Evolutionary conservation across 2,329 filamentous ascomycete species (phyloP), one percentile per base, ranked within the genome.

Genomic region (Claviceps quebecensis): DNA sequence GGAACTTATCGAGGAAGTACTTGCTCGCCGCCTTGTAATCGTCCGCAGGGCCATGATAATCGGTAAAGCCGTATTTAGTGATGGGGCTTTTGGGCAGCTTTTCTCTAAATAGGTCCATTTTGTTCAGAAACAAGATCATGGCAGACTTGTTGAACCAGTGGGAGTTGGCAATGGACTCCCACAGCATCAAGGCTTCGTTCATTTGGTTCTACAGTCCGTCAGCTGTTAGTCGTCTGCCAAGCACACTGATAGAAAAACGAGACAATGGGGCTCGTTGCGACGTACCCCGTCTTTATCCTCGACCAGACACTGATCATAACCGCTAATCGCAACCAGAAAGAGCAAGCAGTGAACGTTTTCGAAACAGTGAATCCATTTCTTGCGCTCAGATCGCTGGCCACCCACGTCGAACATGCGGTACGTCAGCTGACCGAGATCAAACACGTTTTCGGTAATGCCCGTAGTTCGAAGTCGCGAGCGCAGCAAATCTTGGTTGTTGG

Each of bases 331-430:
- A 49, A 95, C 91, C 58, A 97, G 78, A 70, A 97, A 97, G 41
- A 97, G 74, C 50, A 97, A 75, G 59, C 87, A 90, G 63, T 93
- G 89, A 56, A 95, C 89, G 57, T 93, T 93, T 66, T 95, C 89
- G 65, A 95, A 95, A 74, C 90, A 95, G 74, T 96, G 90, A 61
- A 96, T 96, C 90, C 90, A 96, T 81, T 96, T 96, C 85, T 96
- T 96, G 67, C 90, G 84, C 72, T 96, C 90, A 6, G 88, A 95
- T 67, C 90, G 81, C 71, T 95, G 90, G 58, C 90, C 91, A 77
- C 90, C 90, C 45, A 96, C 90, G 63, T 96, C 90, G 71, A 95
- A 95, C 90, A 96, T 95, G 59, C 89, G 83, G 74, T 95, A 96
- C 53, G 89, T 95, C 57, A 96, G 75, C 63, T 95, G 87, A 58